phyloP scores from a whole-genome alignment of 306 rosid genomes.

The Lithocarpus polystachyus region DNA sequence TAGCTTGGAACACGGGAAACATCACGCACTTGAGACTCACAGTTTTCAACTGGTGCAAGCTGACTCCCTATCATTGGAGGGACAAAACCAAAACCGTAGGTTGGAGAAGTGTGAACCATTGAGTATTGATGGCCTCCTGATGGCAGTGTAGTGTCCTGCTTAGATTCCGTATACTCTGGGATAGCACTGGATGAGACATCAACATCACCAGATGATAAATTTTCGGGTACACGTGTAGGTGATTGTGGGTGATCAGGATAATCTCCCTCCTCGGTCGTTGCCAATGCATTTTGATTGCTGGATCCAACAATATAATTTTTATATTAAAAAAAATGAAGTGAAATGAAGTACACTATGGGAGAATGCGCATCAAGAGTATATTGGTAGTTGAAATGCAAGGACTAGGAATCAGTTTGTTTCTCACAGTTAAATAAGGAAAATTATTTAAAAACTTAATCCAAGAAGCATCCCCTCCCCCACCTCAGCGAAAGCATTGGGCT shows the following conservation, averaged over 20 bases:
- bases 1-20: slow-evolving; percentile 73
- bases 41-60: slow-evolving; percentile 68
- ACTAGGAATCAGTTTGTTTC: slow-evolving; percentile 7
- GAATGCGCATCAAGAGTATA: slow-evolving; percentile 4
- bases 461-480: background rate
- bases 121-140: slow-evolving; percentile 75
- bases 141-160: slow-evolving; percentile 63
- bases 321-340: background rate
- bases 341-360: background rate
- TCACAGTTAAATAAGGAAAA: background rate
- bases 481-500: background rate
- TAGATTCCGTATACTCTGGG: slow-evolving; percentile 57
- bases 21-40: slow-evolving; percentile 75
- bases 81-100: slow-evolving; percentile 68
- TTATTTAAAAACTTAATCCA: background rate
- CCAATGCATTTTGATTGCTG: slow-evolving; percentile 56
- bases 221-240: slow-evolving; percentile 50
- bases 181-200: slow-evolving; percentile 67
- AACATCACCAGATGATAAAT: slow-evolving; percentile 56
- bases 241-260: slow-evolving; percentile 65
- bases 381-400: slow-evolving; percentile 9
- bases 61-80: slow-evolving; percentile 79
- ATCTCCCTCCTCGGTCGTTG: slow-evolving; percentile 56
- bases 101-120: slow-evolving; percentile 50
- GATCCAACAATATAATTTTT: slow-evolving; percentile 1